A percentile compares a stretch with the other conserved stretches of the same genome.
Evolutionary conservation across 768 basidiomycete genomes (phyloP).

Genomic region (Pleurotus sapidus): DNA sequence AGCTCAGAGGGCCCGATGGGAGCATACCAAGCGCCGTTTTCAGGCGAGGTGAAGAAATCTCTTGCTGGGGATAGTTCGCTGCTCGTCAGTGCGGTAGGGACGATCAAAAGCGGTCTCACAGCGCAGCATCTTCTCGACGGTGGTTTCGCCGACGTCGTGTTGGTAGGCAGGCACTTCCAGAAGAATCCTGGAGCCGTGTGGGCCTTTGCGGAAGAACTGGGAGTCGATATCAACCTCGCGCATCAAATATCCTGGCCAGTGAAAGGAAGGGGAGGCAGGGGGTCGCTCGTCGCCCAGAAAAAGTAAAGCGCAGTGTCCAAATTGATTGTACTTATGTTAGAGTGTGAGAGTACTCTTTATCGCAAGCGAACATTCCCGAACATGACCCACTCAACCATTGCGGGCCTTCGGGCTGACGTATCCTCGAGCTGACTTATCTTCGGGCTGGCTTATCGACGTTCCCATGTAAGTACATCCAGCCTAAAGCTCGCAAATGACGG

Average conservation of each 20-base stretch:
- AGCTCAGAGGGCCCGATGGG: neutral
- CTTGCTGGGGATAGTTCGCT: slow-evolving; percentile 31
- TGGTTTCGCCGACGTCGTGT: slow-evolving; percentile 57
- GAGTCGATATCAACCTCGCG: slow-evolving; percentile 41
- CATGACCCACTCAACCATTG: too few relatives aligned
- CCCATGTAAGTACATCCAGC: too few relatives aligned
- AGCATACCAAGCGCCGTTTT: slow-evolving; percentile 30
- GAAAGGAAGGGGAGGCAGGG: slow-evolving; percentile 26
- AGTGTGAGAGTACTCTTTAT: too few relatives aligned
- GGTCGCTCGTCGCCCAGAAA: neutral
- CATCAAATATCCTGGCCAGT: slow-evolving; percentile 59
- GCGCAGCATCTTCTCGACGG: slow-evolving; percentile 57
- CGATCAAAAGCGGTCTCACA: slow-evolving; percentile 49
- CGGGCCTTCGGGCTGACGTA: too few relatives aligned
- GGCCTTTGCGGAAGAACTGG: slow-evolving; percentile 55
- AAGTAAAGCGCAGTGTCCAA: neutral
- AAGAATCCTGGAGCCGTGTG: slow-evolving; percentile 55
- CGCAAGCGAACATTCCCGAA: too few relatives aligned
- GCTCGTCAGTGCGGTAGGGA: slow-evolving; percentile 49
- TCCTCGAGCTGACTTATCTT: too few relatives aligned
- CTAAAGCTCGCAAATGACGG: too few relatives aligned
- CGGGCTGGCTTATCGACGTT: too few relatives aligned
- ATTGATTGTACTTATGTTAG: too few relatives aligned
- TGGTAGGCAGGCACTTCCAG: slow-evolving; percentile 53
- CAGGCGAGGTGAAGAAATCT: slow-evolving; percentile 47